Evolutionary conservation across 345 rosid genomes (phyloP).

Genomic region (Populus davidiana): DNA sequence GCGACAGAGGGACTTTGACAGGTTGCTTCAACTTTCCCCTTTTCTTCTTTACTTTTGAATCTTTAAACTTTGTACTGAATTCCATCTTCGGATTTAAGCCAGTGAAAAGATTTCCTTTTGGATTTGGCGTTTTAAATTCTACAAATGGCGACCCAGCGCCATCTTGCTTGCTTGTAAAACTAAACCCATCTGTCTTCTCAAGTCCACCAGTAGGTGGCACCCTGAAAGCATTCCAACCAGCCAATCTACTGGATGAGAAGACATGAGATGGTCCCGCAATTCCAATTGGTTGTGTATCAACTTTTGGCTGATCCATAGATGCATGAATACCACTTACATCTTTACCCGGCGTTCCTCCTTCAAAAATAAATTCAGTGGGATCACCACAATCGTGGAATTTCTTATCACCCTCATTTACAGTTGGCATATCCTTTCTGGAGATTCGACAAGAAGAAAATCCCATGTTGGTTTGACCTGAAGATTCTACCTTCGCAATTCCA

Average conservation of each 20-base stretch:
- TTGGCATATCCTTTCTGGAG: conserved; percentile 25
- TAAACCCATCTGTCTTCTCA: conserved; percentile 29
- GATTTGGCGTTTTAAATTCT: conserved; percentile 56
- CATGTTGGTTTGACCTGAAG: conserved; percentile 25
- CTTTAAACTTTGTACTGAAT: conserved; percentile 49
- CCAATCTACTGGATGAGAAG: conserved; percentile 23
- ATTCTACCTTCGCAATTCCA: conserved; percentile 28
- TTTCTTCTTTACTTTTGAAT: conserved; percentile 48
- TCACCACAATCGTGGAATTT: conserved; percentile 19
- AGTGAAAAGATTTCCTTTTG: conserved; percentile 41
- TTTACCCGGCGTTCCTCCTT: conserved; percentile 31
- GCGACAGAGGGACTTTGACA: conserved; percentile 46
- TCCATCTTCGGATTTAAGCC: conserved; percentile 50
- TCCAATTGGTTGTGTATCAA: conserved; percentile 11
- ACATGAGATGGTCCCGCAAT: conserved; percentile 20
- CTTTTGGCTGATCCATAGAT: conserved; percentile 25
- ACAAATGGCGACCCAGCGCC: conserved; percentile 28
- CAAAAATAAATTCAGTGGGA: conserved; percentile 34
- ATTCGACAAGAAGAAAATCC: conserved; percentile 26
- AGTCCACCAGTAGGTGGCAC: conserved; percentile 22
- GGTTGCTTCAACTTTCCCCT: conserved; percentile 63
- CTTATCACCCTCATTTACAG: conserved; percentile 27
- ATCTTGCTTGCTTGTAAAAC: conserved; percentile 39
- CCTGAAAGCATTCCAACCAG: conserved; percentile 20
- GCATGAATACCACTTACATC: conserved; percentile 24